Evolutionary conservation across 139 green algal species (phyloP), one percentile per base, ranked within the genome.

Genomic region (Closterium sp.): DNA sequence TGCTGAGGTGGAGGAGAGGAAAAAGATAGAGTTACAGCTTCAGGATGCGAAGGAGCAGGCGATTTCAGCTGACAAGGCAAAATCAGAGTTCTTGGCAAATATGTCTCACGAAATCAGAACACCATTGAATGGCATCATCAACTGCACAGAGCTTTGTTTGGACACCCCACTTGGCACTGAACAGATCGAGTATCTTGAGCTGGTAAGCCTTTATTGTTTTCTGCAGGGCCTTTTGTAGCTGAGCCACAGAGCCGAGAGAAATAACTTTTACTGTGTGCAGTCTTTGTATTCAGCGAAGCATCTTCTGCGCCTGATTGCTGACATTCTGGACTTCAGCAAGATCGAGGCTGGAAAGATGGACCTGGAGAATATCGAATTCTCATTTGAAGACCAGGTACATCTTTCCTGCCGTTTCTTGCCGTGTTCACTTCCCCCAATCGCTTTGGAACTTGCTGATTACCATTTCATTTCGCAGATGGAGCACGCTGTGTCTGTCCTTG

Each of bases 401-500:
- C n/a, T n/a, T 25, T 66, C 4, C 0, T 76, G 43, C 9, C 5
- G n/a, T n/a, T n/a, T n/a, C n/a, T n/a, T n/a, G n/a, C n/a, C n/a
- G n/a, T n/a, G n/a, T n/a, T n/a, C n/a, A n/a, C n/a, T n/a, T n/a
- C n/a, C n/a, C n/a, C n/a, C 36, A 55, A 6, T 55, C 6, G 36
- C 36, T 55, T 6, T 55, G 6, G 36, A 55, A 55, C 6, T 6
- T 55, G 36, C 36, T 55, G 6, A 55, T 55, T 55, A 6, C 4
- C 4, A 6, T 6, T 64, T 64, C 23, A 6, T 25, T 69, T 16
- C 10, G 10, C 69, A 91, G 84, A 90, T 92, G 90, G 90, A 92
- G 84, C 90, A 92, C 7, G 90, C 90, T 7, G 66, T 92, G 19
- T 64, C 90, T 4, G 90, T 92, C 30, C 34, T 92, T 32, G 90